These are phyloP conservation scores for Mycena galericulata DNA, from an alignment of 768 basidiomycete genomes.

Conservation along the genomic window DNA sequence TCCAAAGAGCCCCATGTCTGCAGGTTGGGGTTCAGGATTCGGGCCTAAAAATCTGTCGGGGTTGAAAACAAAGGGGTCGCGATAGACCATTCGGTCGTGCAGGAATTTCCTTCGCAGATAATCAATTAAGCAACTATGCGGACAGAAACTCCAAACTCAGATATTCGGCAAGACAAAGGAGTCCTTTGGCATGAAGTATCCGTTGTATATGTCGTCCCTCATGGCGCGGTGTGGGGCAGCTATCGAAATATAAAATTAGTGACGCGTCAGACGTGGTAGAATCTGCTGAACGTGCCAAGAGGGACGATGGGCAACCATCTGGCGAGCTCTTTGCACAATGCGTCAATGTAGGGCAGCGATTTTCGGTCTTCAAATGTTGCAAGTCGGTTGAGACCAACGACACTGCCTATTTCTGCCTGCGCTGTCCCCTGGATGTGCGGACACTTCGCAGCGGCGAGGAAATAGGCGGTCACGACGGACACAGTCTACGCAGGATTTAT, in stretches of 20 bases:
- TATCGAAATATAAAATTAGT: too few species aligned
- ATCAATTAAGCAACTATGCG: neutral
- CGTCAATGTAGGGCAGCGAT: conserved; percentile 55
- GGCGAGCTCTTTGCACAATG: conserved; percentile 51
- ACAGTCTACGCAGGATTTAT: conserved; percentile 46
- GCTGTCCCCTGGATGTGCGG: conserved; percentile 53
- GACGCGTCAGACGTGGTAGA: too few species aligned
- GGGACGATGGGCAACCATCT: conserved; percentile 43
- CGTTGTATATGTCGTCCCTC: conserved; percentile 45
- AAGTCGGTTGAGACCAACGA: conserved; percentile 53
- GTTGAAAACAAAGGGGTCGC: conserved; percentile 46
- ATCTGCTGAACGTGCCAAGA: neutral
- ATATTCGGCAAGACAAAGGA: conserved; percentile 36
- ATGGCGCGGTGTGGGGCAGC: conserved; percentile 15
- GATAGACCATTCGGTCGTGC: conserved; percentile 45
- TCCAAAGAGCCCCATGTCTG: conserved; percentile 41
- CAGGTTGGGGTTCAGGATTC: conserved; percentile 35
- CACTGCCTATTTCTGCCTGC: conserved; percentile 56
- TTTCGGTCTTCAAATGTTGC: conserved; percentile 53
- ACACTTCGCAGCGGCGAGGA: conserved; percentile 54
- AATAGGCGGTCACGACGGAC: conserved; percentile 51
- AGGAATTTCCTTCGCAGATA: conserved; percentile 40
- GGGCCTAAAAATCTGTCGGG: conserved; percentile 46
- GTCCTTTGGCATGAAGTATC: conserved; percentile 48
- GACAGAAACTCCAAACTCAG: conserved; percentile 23